Base-by-base conservation (phyloP, 495 filamentous ascomycete species). In the Chaetomium tenue region DNA sequence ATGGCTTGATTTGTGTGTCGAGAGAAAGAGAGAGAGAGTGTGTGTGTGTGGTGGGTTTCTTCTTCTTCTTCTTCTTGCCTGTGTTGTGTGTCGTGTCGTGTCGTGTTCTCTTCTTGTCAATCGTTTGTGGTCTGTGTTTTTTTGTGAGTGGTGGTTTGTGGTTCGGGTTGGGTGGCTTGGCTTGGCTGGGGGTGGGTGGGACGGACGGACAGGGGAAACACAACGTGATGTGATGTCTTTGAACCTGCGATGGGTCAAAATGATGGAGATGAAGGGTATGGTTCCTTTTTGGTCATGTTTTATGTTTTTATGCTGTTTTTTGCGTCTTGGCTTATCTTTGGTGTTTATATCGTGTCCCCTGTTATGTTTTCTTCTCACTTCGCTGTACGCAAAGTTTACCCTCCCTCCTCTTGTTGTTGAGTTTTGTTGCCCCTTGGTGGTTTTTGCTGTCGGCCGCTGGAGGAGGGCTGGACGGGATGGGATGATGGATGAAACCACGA, bases 401-500 rank as follows among this genome's bases (percentile, higher is more conserved):
- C 28, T 9, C 22, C 11, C 3, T 26, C n/a, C n/a, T 8, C 25
- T 11, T 60, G 58, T 33, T 48, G 44, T 23, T 50, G 44, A 18
- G 46, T 50, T 50, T 51, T 40, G 22, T 46, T 53, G 30, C 16
- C 46, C 53, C 55, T 40, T 50, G 39, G 26, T n/a, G n/a, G n/a
- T n/a, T n/a, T 60, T 47, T 50, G 39, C 37, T n/a, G 42, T 60
- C 25, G 51, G 52, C 25, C 20, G 51, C 25, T 25, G 51, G 63
- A 13, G 61, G 58, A 60, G 23, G 65, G 11, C 15, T 1, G 22
- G 39, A 2, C 22, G 63, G 60, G 62, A 64, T 46, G 60, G 51
- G 44, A 61, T 64, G 58, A 61, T 66, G 58, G 55, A 66, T 60
- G 58, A 68, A 65, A 63, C 63, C 46, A 71, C 64, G 69, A 68